These are phyloP conservation scores for Aspergillus proliferans DNA, from an alignment of 2,329 filamentous ascomycete species.

Conservation along the genomic window DNA sequence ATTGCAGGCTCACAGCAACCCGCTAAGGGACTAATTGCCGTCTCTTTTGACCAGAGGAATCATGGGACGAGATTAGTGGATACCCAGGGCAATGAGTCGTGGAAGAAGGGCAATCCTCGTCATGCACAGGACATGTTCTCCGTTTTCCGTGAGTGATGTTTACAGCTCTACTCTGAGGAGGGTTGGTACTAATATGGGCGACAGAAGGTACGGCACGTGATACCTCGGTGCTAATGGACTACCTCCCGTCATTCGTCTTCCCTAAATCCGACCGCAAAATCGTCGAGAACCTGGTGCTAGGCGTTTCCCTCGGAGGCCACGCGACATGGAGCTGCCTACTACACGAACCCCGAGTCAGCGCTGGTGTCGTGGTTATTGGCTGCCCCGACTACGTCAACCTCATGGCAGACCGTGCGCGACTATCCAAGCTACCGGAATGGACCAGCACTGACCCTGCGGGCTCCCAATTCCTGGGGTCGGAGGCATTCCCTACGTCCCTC, in stretches of 20 bases:
- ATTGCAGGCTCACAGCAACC: slow-evolving; percentile 22
- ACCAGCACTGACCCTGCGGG: slow-evolving; percentile 51
- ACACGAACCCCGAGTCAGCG: slow-evolving; percentile 69
- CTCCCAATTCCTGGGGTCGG: slow-evolving; percentile 64
- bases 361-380: slow-evolving; percentile 74
- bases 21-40: slow-evolving; percentile 63
- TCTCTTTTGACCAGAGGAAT: slow-evolving; percentile 88
- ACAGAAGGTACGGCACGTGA: slow-evolving; percentile 65
- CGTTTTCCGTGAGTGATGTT: slow-evolving; percentile 53
- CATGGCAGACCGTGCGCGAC: slow-evolving; percentile 70
- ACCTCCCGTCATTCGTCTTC: slow-evolving; percentile 70
- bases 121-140: slow-evolving; percentile 93
- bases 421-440: slow-evolving; percentile 61
- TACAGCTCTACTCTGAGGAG: not conserved
- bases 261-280: slow-evolving; percentile 44
- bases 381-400: slow-evolving; percentile 82
- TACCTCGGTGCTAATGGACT: slow-evolving; percentile 66
- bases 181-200: not conserved
- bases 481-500: slow-evolving; percentile 67
- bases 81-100: slow-evolving; percentile 65
- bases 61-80: slow-evolving; percentile 71
- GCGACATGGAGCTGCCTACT: slow-evolving; percentile 78
- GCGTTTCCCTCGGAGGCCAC: slow-evolving; percentile 82
- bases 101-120: slow-evolving; percentile 68
- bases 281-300: slow-evolving; percentile 65